Evolutionary conservation across 257 asterid species (phyloP).

Genomic region (Eucommia ulmoides): DNA sequence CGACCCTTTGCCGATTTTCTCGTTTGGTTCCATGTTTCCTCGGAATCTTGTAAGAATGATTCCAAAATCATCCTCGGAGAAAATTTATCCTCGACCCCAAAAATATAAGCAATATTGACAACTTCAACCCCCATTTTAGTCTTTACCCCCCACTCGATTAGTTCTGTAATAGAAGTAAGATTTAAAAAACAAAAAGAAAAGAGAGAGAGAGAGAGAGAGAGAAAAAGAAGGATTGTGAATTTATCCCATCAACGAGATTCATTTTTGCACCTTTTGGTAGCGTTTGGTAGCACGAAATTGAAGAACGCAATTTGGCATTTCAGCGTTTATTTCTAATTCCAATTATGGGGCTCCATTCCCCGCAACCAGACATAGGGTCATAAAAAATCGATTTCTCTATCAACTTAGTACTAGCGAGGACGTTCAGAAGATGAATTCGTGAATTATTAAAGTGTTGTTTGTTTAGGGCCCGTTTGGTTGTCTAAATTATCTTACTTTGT

Average conservation of each 20-base stretch:
- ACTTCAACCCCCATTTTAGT: slow-evolving; percentile 62
- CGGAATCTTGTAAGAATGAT: slow-evolving; percentile 45
- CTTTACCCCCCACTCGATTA: slow-evolving; percentile 45
- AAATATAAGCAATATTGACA: slow-evolving; percentile 50
- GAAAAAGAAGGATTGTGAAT: neutral
- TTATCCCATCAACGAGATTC: neutral
- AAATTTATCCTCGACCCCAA: slow-evolving; percentile 52
- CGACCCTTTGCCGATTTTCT: slow-evolving; percentile 34
- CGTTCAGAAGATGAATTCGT: no score
- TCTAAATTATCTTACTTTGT: no score
- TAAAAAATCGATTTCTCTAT: no score
- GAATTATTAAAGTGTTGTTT: no score
- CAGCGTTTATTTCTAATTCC: no score
- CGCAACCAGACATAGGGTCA: no score
- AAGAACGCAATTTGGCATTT: neutral
- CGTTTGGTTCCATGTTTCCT: slow-evolving; percentile 34
- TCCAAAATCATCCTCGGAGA: slow-evolving; percentile 38
- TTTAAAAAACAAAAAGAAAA: neutral
- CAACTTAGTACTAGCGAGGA: no score
- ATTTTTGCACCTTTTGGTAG: neutral
- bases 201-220: neutral
- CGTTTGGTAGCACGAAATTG: neutral
- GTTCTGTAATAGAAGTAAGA: slow-evolving; percentile 35
- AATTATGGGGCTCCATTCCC: no score
- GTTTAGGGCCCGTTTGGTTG: no score